Base-by-base conservation (phyloP, 371 early-diverging fungal genomes). In the Amoeboradix gromovi region DNA sequence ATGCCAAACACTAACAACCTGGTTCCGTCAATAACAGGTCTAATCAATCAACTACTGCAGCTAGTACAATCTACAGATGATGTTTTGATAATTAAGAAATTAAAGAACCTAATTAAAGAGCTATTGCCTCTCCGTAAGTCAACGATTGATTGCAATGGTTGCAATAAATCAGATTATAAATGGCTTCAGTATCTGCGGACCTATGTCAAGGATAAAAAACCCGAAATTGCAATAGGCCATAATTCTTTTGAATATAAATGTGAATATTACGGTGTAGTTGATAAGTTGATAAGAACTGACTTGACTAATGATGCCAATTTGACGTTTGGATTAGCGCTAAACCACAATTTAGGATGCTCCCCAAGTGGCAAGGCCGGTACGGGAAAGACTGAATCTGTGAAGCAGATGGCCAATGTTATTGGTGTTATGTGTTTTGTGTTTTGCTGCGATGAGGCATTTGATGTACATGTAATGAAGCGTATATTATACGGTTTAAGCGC, bases 381-480 rank as follows among this genome's bases (percentile, higher is more conserved):
- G 1, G 98, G 98, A 74, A 98, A 98, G 79, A 98, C 98, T 0
- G 99, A 98, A 78, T 87, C 90, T 22, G 98, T 97, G 71, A 98
- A 98, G 76, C 92, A 96, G 0, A 81, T 96, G 70, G 98, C 95
- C 72, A 85, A 86, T 29, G 90, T 91, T 71, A 80, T 98, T 16
- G 98, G 98, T 22, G 85, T 92, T 29, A 92, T 94, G 74, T 91
- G 93, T 16, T 87, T 96, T 67, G 98, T 97, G 28, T 98, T 98
- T 76, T 98, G 98, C 79, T 99, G 99, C 79, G 97, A 95, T 76
- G 98, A 98, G 77, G 91, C 87, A 72, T 96, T 95, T 79, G 96
- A 97, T 79, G 94, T 96, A 84, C 93, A 91, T 76, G 94, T 98
- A 29, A 93, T 99, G 92, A 92, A 95, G 67, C 91, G 98, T 76